Conservation (phyloP, 352 stramenopile species). For the Phytophthora europaea region DNA sequence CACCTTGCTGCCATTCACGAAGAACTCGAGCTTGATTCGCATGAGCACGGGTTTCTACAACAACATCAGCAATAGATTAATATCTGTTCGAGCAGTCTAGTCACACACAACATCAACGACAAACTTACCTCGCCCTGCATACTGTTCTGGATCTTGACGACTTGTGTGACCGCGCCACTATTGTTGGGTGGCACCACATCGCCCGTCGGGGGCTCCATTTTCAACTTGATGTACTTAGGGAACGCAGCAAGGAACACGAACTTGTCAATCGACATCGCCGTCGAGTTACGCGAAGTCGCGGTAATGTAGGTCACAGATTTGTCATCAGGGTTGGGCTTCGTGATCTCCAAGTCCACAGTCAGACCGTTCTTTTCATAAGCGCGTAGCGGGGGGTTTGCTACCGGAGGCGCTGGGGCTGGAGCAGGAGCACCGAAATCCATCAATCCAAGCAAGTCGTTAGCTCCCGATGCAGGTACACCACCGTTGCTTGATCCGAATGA, state of each 20-base stretch:
- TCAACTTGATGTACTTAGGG: slow-evolving; percentile 98
- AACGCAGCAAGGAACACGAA: slow-evolving; percentile 97
- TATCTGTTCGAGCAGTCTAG: slow-evolving; percentile 1
- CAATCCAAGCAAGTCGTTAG: slow-evolving; percentile 71
- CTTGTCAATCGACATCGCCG: slow-evolving; percentile 85
- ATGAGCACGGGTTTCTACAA: slow-evolving; percentile 89
- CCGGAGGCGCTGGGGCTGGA: slow-evolving; percentile 31
- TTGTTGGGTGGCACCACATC: slow-evolving; percentile 91
- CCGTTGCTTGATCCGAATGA: slow-evolving; percentile 29
- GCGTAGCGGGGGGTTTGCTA: slow-evolving; percentile 72
- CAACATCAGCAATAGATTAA: slow-evolving; percentile 27
- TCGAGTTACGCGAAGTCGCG: slow-evolving; percentile 95
- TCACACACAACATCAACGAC: not conserved
- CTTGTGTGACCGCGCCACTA: slow-evolving; percentile 91
- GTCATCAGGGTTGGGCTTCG: slow-evolving; percentile 95
- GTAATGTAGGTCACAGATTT: slow-evolving; percentile 93
- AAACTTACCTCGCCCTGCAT: slow-evolving; percentile 90
- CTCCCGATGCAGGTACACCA: slow-evolving; percentile 21
- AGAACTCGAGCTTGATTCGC: slow-evolving; percentile 88
- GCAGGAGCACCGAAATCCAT: slow-evolving; percentile 77
- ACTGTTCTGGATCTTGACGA: slow-evolving; percentile 97
- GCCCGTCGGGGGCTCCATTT: slow-evolving; percentile 97
- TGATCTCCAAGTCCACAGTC: slow-evolving; percentile 91
- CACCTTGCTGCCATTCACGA: slow-evolving; percentile 86
- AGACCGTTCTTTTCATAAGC: slow-evolving; percentile 98